Base-by-base conservation (phyloP, 2,329 filamentous ascomycete genomes). In the Fusarium begoniae region DNA sequence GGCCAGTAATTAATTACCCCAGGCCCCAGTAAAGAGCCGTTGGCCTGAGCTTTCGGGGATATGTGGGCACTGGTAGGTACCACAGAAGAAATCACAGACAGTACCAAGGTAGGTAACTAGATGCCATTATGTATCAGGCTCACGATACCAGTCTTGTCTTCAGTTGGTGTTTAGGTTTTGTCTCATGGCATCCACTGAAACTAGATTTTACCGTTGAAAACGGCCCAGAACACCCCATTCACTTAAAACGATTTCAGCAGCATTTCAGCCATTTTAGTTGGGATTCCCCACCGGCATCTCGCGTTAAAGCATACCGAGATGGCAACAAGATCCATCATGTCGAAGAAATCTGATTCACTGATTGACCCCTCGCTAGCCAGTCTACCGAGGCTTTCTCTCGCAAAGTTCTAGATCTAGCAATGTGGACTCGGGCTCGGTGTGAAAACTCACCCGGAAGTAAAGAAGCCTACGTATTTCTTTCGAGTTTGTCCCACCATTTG, bases 271-370 rank as follows among this genome's bases (percentile, higher is more conserved):
- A 45, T 37, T 68, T 56, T 61, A 53, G 37, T 32, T 41, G 15
- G n/a, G 51, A 22, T 65, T 61, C 74, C 63, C 74, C 75, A 66
- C 74, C 75, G 75, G 76, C 48, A 69, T 50, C 61, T 78, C 77
- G 77, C 74, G 66, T 69, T 45, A 79, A 78, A 77, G 47, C 32
- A 64, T 45, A 40, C 77, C 77, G 77, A 78, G 77, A 64, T 55
- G 54, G 24, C 38, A 37, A 61, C 28, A 35, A 54, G 48, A 69
- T 60, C 37, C 64, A 67, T 65, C 50, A 66, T 54, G 41, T 35
- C 17, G n/a, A 47, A 47, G 41, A 57, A 47, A 56, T 69, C 40
- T 69, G 37, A 55, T 65, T 66, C 63, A 65, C 56, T 43, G 30
- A 50, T 43, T 53, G 62, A 58, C 38, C 32, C 35, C 47, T 63